Conservation (phyloP, 257 asterid species). For the Parsonsia alboflavescens region DNA sequence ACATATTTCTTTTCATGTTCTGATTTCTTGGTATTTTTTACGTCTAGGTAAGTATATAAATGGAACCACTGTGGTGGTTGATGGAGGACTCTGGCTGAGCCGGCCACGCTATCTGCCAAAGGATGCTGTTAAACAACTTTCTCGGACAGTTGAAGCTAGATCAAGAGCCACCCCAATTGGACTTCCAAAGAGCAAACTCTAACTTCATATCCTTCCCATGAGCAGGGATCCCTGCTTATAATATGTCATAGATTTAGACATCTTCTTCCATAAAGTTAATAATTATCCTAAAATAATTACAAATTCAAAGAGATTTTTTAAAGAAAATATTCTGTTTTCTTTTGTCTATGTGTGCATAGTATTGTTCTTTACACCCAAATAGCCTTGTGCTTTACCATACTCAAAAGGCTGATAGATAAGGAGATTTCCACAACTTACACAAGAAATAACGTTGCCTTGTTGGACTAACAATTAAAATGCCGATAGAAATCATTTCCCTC, state of each 20-base stretch:
- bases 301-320: too few relatives aligned
- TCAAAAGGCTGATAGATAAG: too few relatives aligned
- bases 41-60: slow-evolving; percentile 67
- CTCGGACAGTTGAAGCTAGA: slow-evolving; percentile 63
- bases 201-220: slow-evolving; percentile 2
- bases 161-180: slow-evolving; percentile 63
- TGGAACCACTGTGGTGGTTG: slow-evolving; percentile 58
- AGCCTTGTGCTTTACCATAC: too few relatives aligned
- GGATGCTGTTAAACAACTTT: slow-evolving; percentile 59
- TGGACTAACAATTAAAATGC: background rate
- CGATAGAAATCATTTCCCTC: background rate
- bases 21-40: slow-evolving; percentile 2
- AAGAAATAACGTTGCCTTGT: background rate
- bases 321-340: too few relatives aligned
- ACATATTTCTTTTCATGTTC: background rate
- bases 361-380: too few relatives aligned
- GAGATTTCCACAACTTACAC: background rate
- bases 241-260: background rate
- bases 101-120: slow-evolving; percentile 54
- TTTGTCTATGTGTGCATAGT: too few relatives aligned
- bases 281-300: too few relatives aligned
- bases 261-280: background rate
- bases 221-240: background rate
- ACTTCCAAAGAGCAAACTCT: slow-evolving; percentile 65
- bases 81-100: slow-evolving; percentile 86